Conservation (phyloP, 2,329 filamentous ascomycete genomes). For the Myriosclerotinia duriaeana region DNA sequence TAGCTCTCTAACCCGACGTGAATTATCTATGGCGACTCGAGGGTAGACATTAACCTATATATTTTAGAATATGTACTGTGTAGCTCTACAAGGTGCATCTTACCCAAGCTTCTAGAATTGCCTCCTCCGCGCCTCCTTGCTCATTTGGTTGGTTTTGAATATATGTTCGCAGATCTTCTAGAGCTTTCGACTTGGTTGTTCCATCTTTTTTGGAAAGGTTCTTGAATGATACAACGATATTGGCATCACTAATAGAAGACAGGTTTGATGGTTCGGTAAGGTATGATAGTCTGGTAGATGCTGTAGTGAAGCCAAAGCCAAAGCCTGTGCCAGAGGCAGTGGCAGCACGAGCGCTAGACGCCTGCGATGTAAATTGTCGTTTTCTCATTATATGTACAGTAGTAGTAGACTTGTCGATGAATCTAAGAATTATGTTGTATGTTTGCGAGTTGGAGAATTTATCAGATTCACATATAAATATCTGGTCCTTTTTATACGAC, state of each 20-base stretch:
- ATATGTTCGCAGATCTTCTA: slow-evolving; percentile 77
- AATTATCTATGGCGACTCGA: slow-evolving; percentile 84
- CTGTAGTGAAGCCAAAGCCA: slow-evolving; percentile 39
- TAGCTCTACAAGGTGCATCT: slow-evolving; percentile 40
- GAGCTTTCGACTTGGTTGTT: slow-evolving; percentile 84
- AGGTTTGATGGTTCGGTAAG: slow-evolving; percentile 83
- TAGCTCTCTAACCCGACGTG: slow-evolving; percentile 82
- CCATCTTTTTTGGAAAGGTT: slow-evolving; percentile 90
- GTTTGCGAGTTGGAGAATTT: neutral
- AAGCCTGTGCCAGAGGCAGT: slow-evolving; percentile 37
- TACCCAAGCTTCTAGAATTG: slow-evolving; percentile 87
- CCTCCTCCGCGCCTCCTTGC: slow-evolving; percentile 69
- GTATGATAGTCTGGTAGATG: slow-evolving; percentile 69
- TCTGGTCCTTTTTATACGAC: too few species aligned
- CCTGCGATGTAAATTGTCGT: slow-evolving; percentile 39
- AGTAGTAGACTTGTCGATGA: neutral
- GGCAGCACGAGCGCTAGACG: slow-evolving; percentile 41
- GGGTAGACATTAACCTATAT: slow-evolving; percentile 79
- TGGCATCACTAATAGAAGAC: slow-evolving; percentile 71
- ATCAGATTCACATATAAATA: neutral
- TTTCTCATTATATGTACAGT: slow-evolving; percentile 33
- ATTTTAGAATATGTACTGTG: neutral
- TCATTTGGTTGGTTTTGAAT: slow-evolving; percentile 56
- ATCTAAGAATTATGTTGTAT: too few species aligned
- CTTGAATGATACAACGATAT: slow-evolving; percentile 87